Evolutionary conservation across 768 basidiomycete genomes (phyloP), one percentile per base, ranked within the genome.

Genomic region (Tephrocybe sp.): DNA sequence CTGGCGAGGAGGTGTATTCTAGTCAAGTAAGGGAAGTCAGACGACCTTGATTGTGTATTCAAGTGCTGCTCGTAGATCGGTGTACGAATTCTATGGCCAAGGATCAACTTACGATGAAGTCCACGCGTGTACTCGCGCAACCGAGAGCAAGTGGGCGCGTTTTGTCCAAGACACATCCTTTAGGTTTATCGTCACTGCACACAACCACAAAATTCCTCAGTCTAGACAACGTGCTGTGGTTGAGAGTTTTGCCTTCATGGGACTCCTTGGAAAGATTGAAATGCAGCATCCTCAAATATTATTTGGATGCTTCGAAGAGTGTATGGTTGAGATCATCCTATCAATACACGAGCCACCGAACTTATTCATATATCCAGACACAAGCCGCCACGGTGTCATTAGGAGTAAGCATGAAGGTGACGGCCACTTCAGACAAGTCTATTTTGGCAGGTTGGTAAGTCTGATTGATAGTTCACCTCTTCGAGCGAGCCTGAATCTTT

Each of bases 391-490:
- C n/a, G 75, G 76, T 15, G 64, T 65, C 15, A 71, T 73, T 10
- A 69, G 78, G 31, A 65, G 67, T 4, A 70, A 72, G 58, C 71
- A 79, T 49, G 79, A 85, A 61, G 79, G 79, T 18, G 84, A 88
- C 53, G 83, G 83, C n/a, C 65, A 76, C 16, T 87, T 91, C 60
- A 71, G 71, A 37, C 81, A 84, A 52, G 79, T 84, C 9, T 94
- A 84, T 65, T 88, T 94, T 57, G 92, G 91, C 59, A 85, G 86
- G 74, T 82, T 91, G 84, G 92, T 94, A 69, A 66, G 78, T 77
- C 57, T 47, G 27, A 27, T 53, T 30, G 27, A 43, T 8, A 27
- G 19, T 19, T n/a, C 24, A 34, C 10, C 25, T 30, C 21, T 29
- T 10, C 10, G 15, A 22, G 1, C 21, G 24, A 24, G 18, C 29